Percentiles rank a stretch among this genome's conserved stretches.
Evolutionary conservation across 768 basidiomycete genomes (phyloP).

Genomic region (Russula olivacea): DNA sequence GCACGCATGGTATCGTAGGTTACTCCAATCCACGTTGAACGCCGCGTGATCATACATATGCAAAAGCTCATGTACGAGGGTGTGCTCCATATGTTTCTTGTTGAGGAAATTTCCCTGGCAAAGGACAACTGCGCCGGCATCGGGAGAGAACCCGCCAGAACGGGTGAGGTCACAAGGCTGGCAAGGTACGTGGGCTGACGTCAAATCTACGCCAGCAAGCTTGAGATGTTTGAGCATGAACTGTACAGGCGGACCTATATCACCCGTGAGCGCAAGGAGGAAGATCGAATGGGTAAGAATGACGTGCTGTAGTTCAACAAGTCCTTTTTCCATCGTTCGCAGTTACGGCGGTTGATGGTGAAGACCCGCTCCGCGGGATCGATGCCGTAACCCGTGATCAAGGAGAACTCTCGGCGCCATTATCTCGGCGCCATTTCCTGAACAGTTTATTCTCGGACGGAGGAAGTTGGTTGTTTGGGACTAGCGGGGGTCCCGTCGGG

Average conservation of each 20-base stretch:
- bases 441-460: conserved; percentile 33
- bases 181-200: conserved; percentile 72
- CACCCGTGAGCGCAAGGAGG: too few species aligned
- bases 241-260: conserved; percentile 40
- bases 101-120: conserved; percentile 80
- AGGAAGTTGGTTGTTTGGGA: not conserved
- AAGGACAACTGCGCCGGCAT: conserved; percentile 71
- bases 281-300: conserved; percentile 40
- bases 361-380: conserved; percentile 39
- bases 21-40: conserved; percentile 84
- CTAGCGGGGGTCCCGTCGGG: not conserved
- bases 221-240: conserved; percentile 48
- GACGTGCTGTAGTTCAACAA: conserved; percentile 45
- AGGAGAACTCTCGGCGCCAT: conserved; percentile 47
- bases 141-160: conserved; percentile 78
- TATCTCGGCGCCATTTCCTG: conserved; percentile 46
- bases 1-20: conserved; percentile 79
- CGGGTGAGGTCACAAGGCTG: conserved; percentile 68
- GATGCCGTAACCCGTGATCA: conserved; percentile 48
- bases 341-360: conserved; percentile 37
- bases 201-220: too few species aligned
- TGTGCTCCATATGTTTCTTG: conserved; percentile 88
- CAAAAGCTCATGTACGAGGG: conserved; percentile 86
- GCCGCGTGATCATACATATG: conserved; percentile 89
- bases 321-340: conserved; percentile 48